Conservation (phyloP, 768 basidiomycete species). For the Tulasnella sp. region DNA sequence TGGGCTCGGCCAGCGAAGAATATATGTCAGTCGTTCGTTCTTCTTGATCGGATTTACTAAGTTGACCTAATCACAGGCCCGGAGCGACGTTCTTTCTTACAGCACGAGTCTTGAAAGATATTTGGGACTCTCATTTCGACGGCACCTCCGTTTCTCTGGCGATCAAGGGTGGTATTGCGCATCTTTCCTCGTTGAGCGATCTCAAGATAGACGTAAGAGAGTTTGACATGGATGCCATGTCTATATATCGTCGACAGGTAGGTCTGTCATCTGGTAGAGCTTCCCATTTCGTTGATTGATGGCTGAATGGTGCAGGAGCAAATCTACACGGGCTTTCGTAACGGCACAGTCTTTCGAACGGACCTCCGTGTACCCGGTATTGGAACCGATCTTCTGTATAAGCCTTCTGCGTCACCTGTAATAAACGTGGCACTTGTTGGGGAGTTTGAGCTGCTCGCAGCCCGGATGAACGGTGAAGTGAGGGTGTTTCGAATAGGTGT, state of each 20-base stretch:
- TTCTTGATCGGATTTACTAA: background rate
- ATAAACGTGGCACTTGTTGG: background rate
- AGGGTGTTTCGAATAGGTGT: background rate
- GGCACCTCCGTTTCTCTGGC: conserved; percentile 1
- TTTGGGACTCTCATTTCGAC: conserved; percentile 12
- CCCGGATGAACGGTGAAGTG: background rate
- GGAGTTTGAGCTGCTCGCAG: no score
- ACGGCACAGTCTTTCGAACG: conserved; percentile 5
- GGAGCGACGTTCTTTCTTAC: conserved; percentile 1
- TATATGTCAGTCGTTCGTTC: background rate
- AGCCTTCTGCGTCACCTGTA: background rate
- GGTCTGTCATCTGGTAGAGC: background rate
- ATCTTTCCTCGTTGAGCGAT: background rate
- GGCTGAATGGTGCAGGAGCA: background rate
- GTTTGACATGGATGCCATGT: background rate
- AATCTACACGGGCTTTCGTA: conserved; percentile 2
- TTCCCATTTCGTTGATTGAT: no score
- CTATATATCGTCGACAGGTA: conserved; percentile 2
- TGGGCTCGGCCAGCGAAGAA: background rate
- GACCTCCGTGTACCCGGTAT: background rate
- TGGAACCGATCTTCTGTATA: background rate
- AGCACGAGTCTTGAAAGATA: background rate
- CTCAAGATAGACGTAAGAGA: background rate
- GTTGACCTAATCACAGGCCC: background rate
- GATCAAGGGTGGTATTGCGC: conserved; percentile 3